Conservation (phyloP, 306 rosid genomes). For the Cucurbita ficifolia region DNA sequence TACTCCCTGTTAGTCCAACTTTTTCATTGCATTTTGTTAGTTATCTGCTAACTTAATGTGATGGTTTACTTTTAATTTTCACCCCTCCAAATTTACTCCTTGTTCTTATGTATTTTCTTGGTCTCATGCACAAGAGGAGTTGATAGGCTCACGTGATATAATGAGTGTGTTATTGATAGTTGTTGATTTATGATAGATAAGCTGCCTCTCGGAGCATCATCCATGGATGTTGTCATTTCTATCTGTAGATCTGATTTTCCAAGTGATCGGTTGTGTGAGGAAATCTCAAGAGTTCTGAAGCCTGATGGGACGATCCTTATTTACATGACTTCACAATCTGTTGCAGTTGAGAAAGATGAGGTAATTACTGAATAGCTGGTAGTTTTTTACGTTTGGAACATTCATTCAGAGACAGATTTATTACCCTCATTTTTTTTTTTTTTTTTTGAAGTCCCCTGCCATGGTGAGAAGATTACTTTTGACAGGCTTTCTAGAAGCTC, state of each 20-base stretch:
- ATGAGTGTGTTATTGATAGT: neutral
- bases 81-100: neutral
- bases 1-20: neutral
- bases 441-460: conserved; percentile 34
- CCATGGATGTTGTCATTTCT: conserved; percentile 36
- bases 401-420: conserved; percentile 7
- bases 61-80: neutral
- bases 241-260: conserved; percentile 41
- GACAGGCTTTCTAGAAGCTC: conserved; percentile 63
- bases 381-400: neutral
- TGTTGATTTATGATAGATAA: conserved; percentile 27
- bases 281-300: conserved; percentile 54
- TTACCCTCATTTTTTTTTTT: conserved; percentile 2
- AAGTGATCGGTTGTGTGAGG: conserved; percentile 40
- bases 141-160: neutral
- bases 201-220: conserved; percentile 54
- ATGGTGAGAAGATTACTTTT: conserved; percentile 44
- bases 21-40: neutral
- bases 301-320: conserved; percentile 46
- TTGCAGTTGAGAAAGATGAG: neutral
- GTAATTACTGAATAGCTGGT: neutral
- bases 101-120: neutral
- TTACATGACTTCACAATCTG: conserved; percentile 31
- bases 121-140: neutral
- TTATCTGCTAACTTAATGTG: neutral